These are phyloP conservation scores for Hypomyces rosellus DNA, from an alignment of 2,329 filamentous ascomycete species.

Conservation along the genomic window DNA sequence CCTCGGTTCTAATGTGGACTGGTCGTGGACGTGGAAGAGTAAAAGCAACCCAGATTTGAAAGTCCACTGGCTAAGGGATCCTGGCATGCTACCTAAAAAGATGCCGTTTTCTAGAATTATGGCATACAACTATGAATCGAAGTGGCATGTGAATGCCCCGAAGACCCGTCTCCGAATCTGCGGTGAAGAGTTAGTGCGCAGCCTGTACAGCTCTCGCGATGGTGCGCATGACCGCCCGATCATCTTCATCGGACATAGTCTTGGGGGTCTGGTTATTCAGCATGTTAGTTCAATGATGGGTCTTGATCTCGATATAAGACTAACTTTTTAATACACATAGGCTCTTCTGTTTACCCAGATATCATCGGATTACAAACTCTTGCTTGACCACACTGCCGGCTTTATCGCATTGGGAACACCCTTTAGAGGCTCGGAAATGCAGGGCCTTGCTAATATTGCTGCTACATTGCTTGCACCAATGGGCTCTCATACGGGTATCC, in stretches of 20 bases:
- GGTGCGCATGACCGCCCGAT: no score
- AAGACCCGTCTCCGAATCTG: conserved; percentile 15
- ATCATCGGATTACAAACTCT: no score
- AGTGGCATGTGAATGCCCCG: conserved; percentile 13
- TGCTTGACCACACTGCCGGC: no score
- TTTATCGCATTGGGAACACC: no score
- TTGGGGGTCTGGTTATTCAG: no score
- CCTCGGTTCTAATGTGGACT: conserved; percentile 17
- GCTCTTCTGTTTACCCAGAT: no score
- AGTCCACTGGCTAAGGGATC: conserved; percentile 15
- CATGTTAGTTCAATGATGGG: no score
- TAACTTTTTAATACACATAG: no score
- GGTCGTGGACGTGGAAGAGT: conserved; percentile 16
- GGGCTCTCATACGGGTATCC: conserved; percentile 15
- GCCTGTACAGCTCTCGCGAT: conserved; percentile 5
- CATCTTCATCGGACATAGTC: no score
- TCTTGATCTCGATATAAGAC: no score
- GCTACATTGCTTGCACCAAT: conserved; percentile 7
- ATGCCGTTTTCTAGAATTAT: background rate
- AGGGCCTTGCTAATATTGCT: conserved; percentile 5
- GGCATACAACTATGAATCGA: conserved; percentile 14
- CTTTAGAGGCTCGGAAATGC: background rate
- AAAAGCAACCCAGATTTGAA: background rate
- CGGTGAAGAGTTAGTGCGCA: conserved; percentile 15
- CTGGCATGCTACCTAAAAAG: conserved; percentile 9